A percentile compares a stretch with the other conserved stretches of the same genome.
Conservation (phyloP, 768 basidiomycete genomes). For the Amanita molliuscula region DNA sequence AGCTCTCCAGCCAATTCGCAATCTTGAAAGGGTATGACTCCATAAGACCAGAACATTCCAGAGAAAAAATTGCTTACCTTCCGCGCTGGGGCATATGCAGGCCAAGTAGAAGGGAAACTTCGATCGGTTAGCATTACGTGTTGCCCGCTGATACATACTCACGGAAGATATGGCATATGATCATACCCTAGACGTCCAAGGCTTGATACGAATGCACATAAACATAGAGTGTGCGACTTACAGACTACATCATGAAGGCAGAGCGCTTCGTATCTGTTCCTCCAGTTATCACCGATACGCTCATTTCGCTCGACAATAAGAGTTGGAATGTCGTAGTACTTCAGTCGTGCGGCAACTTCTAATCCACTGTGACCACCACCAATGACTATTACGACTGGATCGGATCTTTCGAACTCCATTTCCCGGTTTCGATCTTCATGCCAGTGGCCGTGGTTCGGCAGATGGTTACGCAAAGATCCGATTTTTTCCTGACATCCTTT, state of each 20-base stretch:
- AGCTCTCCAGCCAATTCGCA: slow-evolving; percentile 60
- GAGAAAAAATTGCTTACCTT: slow-evolving; percentile 45
- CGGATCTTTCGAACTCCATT: slow-evolving; percentile 28
- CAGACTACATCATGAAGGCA: slow-evolving; percentile 46
- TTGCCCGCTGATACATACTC: slow-evolving; percentile 10
- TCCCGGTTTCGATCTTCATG: slow-evolving; percentile 26
- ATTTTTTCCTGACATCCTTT: slow-evolving; percentile 31
- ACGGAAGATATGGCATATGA: slow-evolving; percentile 41
- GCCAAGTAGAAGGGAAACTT: slow-evolving; percentile 50
- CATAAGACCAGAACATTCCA: slow-evolving; percentile 33
- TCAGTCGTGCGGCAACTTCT: slow-evolving; percentile 49
- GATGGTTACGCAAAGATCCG: slow-evolving; percentile 26
- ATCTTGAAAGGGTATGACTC: slow-evolving; percentile 25
- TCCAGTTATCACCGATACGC: slow-evolving; percentile 52
- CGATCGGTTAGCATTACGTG: not conserved
- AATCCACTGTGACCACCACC: slow-evolving; percentile 58
- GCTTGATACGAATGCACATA: slow-evolving; percentile 12
- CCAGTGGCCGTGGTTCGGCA: slow-evolving; percentile 42
- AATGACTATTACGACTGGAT: slow-evolving; percentile 45
- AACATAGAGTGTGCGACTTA: slow-evolving; percentile 14
- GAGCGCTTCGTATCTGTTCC: slow-evolving; percentile 47
- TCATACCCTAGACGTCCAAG: slow-evolving; percentile 17
- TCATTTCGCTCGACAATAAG: slow-evolving; percentile 49
- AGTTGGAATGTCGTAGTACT: slow-evolving; percentile 37
- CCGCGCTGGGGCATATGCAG: slow-evolving; percentile 40